Evolutionary conservation across 2,329 filamentous ascomycete genomes (phyloP), one percentile per base, ranked within the genome.

Genomic region (Colletotrichum acutatum): DNA sequence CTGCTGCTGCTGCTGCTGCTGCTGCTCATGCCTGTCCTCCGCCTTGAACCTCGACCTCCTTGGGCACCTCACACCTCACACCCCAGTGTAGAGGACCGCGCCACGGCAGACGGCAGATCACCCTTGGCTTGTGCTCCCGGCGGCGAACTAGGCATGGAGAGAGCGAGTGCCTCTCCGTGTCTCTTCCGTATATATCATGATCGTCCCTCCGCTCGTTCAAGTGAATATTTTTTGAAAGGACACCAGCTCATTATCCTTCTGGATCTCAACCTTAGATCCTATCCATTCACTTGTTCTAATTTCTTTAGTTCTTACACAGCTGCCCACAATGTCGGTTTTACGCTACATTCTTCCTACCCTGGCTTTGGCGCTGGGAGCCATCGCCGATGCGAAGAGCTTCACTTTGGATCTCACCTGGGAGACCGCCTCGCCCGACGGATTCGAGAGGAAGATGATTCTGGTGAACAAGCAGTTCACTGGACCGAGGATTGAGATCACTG

Each of bases 381-480:
- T 63, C 34, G 72, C 72, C 62, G 62, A 74, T 49, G 57, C 63
- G 42, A 68, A 46, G 22, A 61, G 34, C 61, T 74, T 80, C 56
- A 74, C 81, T 6, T 75, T 80, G 34, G 79, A 76, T 11, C 68
- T 81, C 7, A 84, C 83, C 5, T 85, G 83, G 82, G 80, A 82
- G 24, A 76, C 78, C 1, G 66, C 82, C 37, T 80, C 83, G 0
- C 85, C 85, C 0, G 83, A 86, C 79, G 89, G 89, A 28, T 81
- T 84, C 68, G 71, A 79, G 0, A 80, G 84, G 14, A 74, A 84
- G 53, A 84, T 87, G 80, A 76, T 86, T 74, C 81, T 92, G 54
- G 80, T 91, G 76, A 92, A 93, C 74, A 87, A 87, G 12, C 84
- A 90, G 76, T 90, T 89, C 61, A 91, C 92, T 0, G 92, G 90